Evolutionary conservation across 768 basidiomycete genomes (phyloP).

Genomic region (Tubosaeta sp.): DNA sequence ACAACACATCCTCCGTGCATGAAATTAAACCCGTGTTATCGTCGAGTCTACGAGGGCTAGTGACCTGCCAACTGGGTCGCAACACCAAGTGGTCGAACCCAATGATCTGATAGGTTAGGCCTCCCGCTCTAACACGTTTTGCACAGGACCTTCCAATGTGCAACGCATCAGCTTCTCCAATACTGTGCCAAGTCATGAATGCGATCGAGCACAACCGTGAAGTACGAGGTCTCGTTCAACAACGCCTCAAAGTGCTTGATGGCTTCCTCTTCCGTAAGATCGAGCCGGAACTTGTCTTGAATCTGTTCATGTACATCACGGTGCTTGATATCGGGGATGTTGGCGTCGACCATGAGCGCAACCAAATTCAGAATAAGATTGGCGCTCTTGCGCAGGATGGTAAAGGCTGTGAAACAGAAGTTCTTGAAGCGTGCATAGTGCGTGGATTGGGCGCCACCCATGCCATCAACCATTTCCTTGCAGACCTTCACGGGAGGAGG

Average conservation of each 20-base stretch:
- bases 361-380: constrained; percentile 97
- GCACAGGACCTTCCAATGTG: constrained; percentile 2
- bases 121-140: neutral
- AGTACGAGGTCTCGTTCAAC: constrained; percentile 91
- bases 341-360: constrained; percentile 95
- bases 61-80: neutral
- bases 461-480: constrained; percentile 99
- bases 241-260: constrained; percentile 95
- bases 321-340: constrained; percentile 95
- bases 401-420: constrained; percentile 97
- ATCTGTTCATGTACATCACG: constrained; percentile 85
- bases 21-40: neutral
- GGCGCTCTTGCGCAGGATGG: constrained; percentile 91
- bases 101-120: neutral
- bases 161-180: constrained; percentile 60
- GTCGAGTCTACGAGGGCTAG: neutral
- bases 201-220: constrained; percentile 88
- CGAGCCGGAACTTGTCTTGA: constrained; percentile 93
- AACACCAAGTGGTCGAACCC: neutral
- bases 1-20: neutral
- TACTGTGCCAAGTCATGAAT: constrained; percentile 91
- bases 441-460: constrained; percentile 96
- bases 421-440: constrained; percentile 96
- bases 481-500: constrained; percentile 98
- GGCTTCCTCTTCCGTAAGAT: constrained; percentile 93